Conservation (phyloP, 169 alveolate species). For the Babesia bigemina region DNA sequence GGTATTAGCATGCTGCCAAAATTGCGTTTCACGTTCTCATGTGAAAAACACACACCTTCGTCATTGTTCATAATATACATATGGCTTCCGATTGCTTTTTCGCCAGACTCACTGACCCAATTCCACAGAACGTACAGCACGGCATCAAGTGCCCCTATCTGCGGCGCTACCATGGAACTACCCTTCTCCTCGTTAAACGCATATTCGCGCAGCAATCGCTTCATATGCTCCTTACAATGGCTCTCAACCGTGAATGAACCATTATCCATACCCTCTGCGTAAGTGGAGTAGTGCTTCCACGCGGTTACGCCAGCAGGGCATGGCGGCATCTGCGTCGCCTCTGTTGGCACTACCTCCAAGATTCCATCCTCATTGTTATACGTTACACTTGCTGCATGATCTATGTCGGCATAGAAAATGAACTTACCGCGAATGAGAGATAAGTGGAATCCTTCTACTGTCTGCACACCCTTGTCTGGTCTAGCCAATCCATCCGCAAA, state of each 20-base stretch:
- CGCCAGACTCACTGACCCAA: constrained; percentile 23
- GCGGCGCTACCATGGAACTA: neutral
- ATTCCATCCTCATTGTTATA: neutral
- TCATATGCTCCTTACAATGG: neutral
- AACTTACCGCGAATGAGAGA: neutral
- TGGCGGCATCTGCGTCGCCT: constrained; percentile 30
- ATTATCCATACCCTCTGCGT: constrained; percentile 3
- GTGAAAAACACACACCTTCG: no score
- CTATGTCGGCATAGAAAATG: neutral
- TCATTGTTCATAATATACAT: neutral
- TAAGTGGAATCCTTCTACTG: neutral
- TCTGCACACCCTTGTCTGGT: neutral
- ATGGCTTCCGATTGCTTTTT: neutral
- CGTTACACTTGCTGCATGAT: constrained; percentile 1
- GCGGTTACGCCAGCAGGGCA: constrained; percentile 32
- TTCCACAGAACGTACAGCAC: constrained; percentile 37
- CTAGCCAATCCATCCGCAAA: no score
- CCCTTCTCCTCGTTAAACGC: constrained; percentile 14
- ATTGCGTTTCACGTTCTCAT: neutral
- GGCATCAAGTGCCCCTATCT: constrained; percentile 19
- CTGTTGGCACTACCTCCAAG: constrained; percentile 14
- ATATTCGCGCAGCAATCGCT: neutral
- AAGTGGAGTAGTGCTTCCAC: constrained; percentile 20
- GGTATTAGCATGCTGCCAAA: constrained; percentile 13
- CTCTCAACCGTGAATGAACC: constrained; percentile 14